Base-by-base conservation (phyloP, 495 filamentous ascomycete species). In the Cladorrhinum samala region DNA sequence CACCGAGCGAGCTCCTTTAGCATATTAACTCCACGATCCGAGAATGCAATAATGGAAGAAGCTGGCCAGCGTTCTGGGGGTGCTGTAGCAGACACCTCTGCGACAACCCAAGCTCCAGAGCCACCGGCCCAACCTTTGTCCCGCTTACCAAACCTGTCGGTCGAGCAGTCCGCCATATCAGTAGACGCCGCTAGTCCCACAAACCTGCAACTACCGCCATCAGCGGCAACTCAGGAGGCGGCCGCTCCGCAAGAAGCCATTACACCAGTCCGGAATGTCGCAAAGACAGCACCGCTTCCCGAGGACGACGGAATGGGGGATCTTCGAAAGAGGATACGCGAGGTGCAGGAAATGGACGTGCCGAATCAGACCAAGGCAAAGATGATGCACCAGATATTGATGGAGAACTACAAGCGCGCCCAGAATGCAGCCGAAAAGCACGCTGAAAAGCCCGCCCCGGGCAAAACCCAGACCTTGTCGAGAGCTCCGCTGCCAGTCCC, bases 301-400 rank as follows among this genome's bases (percentile, higher is more conserved):
- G 93, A 85, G 59, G 89, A 99, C 67, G 93, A 99, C 76, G 93
- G 93, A 25, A 95, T 95, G 87, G 76, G 82, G 7, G 68, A 71
- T 48, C 68, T 97, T 52, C 76, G 93, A 50, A 78, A 74, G 54
- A 84, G 83, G 66, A 92, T 99, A 54, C 78, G 88, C 37, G 78
- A 78, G 27, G 91, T 99, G 51, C 83, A 88, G 53, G 69, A 78
- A 14, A 74, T 81, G 56, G 74, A 81, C 8, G 72, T 86, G 20
- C 68, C 82, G n/a, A 82, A 80, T 51, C 68, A 77, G 16, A 83
- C 91, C 53, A 96, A 92, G 73, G 93, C 94, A 21, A 81, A 74
- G 52, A 69, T 86, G 74, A 85, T 99, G 69, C 93, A 97, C 68
- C 70, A 77, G 33, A 62, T 96, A 46, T 86, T 97, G 79, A 87